Evolutionary conservation across 331 rosid genomes (phyloP), one percentile per base, ranked within the genome.

Genomic region (Dryas integrifolia): DNA sequence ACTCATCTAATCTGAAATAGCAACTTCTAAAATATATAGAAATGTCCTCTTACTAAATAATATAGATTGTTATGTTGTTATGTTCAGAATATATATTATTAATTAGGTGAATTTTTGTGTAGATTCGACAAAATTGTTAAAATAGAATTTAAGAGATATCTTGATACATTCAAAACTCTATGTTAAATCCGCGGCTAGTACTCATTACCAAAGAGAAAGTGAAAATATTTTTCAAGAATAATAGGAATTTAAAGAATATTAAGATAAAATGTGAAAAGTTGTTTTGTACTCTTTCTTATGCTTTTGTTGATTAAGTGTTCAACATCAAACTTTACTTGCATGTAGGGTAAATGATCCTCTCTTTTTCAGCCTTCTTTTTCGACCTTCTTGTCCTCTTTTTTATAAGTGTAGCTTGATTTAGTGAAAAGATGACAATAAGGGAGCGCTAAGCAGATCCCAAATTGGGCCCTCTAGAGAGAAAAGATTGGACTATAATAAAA

Each of bases 351-450:
- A 86, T 87, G 51, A 58, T 51, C 4, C 81, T 26, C 65, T 79
- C 88, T 84, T 91, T 85, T 84, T 58, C 65, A 79, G 90, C 88
- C 71, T 89, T 86, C 89, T 87, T 93, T 92, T 85, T 72, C 82
- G 80, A 89, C 85, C 80, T 83, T 91, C 83, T 77, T 82, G 85
- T 82, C 77, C 46, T 83, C 82, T 80, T 75, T 85, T 82, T 46
- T 62, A 26, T 76, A 49, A 82, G 84, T 84, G 86, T 78, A 79
- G 81, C 74, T 84, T 71, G 79, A 76, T 76, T 83, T 79, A 56
- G 76, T 77, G 55, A 81, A 82, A 80, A 57, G 51, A 13, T 69
- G 43, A 59, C 64, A 60, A 81, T 80, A 79, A 77, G 86, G 90
- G 79, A 88, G 95, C 87, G 82, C 38, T 85, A 50, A 80, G 67